Base-by-base conservation (phyloP, 2,329 filamentous ascomycete species). In the Neopestalotiopsis sp. region DNA sequence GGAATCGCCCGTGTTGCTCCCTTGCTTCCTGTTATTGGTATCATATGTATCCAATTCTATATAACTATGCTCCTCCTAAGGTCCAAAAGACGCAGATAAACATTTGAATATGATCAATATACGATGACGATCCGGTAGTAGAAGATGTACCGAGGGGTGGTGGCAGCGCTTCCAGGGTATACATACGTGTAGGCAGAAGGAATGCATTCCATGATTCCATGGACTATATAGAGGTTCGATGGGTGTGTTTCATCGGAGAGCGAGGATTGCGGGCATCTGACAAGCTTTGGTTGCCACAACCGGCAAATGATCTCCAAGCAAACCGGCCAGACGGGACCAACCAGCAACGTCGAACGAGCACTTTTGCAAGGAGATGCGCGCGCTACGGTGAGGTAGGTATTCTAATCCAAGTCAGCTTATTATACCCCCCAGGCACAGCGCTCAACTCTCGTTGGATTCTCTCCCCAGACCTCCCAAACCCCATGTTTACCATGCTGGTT, bases 241-340 rank as follows among this genome's bases (percentile, higher is more conserved):
- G 45, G 45, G 45, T 53, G 45, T n/a, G 45, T 20, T 53, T 17
- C 45, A 53, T 17, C 45, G 17, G 45, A 6, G n/a, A 53, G 45
- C 45, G n/a, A 53, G 24, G 45, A 53, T 53, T 53, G n/a, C 45
- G n/a, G 45, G 45, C 45, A 53, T 17, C 45, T 53, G 45, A 53
- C 45, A 53, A 20, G 45, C 45, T 53, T 53, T 53, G 45, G n/a
- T 53, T 20, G 7, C 45, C 45, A 9, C 17, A 53, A 20, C 45
- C 7, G 45, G 45, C 45, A 20, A 53, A 53, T 53, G 45, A 53
- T 53, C 45, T n/a, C 17, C 45, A 7, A 53, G n/a, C 45, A 53
- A 53, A 53, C 45, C 45, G 45, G 45, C 45, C 45, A 17, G 45
- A 53, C 45, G 45, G 45, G 45, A 53, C 45, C 45, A 53, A 53